phyloP scores from a whole-genome alignment of 2,329 filamentous ascomycete genomes.

The Botryosphaeria dothidea region DNA sequence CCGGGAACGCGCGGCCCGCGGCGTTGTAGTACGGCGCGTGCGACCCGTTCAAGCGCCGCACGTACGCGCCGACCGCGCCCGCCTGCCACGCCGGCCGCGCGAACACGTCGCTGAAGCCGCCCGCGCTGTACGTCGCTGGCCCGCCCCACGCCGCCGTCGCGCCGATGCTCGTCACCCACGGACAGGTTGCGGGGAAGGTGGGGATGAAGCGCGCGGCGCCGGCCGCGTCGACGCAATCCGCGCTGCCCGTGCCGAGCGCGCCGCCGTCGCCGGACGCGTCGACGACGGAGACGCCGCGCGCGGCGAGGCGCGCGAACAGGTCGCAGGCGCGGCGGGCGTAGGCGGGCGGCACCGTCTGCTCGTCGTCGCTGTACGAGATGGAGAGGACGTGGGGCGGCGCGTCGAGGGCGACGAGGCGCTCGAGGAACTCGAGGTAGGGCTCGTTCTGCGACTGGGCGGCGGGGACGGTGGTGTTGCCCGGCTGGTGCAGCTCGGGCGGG shows the following conservation, averaged over 20 bases:
- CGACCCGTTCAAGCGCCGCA: conserved; percentile 39
- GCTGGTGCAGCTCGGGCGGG: conserved; percentile 52
- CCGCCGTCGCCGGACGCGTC: conserved; percentile 53
- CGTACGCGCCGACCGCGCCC: conserved; percentile 44
- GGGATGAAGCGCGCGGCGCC: conserved; percentile 49
- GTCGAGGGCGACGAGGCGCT: conserved; percentile 55
- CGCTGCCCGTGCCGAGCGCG: conserved; percentile 37
- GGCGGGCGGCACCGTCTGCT: conserved; percentile 61
- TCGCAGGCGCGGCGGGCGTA: conserved; percentile 65
- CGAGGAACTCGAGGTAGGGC: conserved; percentile 61
- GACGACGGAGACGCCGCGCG: conserved; percentile 52
- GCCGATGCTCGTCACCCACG: conserved; percentile 54
- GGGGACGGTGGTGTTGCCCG: conserved; percentile 24
- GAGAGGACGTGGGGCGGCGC: conserved; percentile 59
- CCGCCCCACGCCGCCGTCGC: conserved; percentile 25
- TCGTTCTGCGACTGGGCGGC: conserved; percentile 27
- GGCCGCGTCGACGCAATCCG: conserved; percentile 45
- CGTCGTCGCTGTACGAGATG: conserved; percentile 68
- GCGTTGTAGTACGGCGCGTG: conserved; percentile 44
- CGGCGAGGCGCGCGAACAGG: conserved; percentile 55
- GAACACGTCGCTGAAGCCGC: conserved; percentile 41
- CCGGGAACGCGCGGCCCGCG: conserved; percentile 51
- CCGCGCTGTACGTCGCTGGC: conserved; percentile 35
- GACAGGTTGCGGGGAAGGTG: conserved; percentile 52
- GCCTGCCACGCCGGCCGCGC: conserved; percentile 45